phyloP scores from a whole-genome alignment of 495 filamentous ascomycete genomes.

The Neurospora sublineolata region DNA sequence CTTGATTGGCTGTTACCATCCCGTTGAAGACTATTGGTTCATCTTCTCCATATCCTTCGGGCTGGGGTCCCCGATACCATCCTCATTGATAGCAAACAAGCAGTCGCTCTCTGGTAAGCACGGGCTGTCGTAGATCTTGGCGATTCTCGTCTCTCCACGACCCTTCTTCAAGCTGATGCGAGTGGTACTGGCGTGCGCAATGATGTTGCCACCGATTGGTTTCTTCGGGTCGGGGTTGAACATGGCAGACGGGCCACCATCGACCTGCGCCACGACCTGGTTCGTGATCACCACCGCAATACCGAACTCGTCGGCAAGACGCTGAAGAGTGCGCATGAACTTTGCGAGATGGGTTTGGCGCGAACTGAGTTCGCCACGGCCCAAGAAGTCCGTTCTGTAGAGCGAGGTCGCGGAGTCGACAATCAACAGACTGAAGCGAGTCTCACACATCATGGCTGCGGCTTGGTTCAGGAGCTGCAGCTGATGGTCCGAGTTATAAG shows the following conservation, averaged over 20 bases:
- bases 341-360: conserved; percentile 92
- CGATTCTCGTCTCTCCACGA: conserved; percentile 85
- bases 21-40: conserved; percentile 7
- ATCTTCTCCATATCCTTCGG: conserved; percentile 88
- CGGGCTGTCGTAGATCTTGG: conserved; percentile 97
- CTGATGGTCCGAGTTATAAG: conserved; percentile 97
- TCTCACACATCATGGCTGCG: conserved; percentile 98
- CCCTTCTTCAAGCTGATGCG: conserved; percentile 87
- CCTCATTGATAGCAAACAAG: conserved; percentile 91
- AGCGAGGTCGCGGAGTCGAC: conserved; percentile 92
- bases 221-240: conserved; percentile 99
- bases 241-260: conserved; percentile 91
- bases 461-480: conserved; percentile 89
- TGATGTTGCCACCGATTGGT: conserved; percentile 96
- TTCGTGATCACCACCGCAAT: conserved; percentile 98
- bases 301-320: conserved; percentile 93
- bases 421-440: conserved; percentile 85
- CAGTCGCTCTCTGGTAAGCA: conserved; percentile 95
- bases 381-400: conserved; percentile 91
- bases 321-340: conserved; percentile 89
- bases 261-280: conserved; percentile 95
- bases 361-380: conserved; percentile 81
- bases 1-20: not conserved
- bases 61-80: conserved; percentile 89
- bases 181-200: conserved; percentile 92